Evolutionary conservation across 257 asterid species (phyloP), one percentile per base, ranked within the genome.

Genomic region (Haberlea rhodopensis): DNA sequence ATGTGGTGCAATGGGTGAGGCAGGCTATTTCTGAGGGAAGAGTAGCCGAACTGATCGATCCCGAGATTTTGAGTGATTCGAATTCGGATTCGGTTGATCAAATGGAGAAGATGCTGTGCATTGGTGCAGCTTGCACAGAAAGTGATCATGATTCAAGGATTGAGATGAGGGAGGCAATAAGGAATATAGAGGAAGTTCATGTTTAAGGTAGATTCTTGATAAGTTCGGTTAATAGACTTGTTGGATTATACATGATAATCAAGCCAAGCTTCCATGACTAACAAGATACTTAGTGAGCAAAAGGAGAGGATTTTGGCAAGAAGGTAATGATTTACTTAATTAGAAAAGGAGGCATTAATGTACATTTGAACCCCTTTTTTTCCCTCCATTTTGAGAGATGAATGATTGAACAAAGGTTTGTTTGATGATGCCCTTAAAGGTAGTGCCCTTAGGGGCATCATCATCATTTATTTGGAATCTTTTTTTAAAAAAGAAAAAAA

Each of bases 61-160:
- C 96, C 0, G 88, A 87, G 80, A 80, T 92, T 1, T 76, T 78
- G 19, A 58, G 19, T 27, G 19, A 29, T 3, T 28, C 70, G 2
- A 15, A 11, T 11, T 9, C 65, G 4, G 34, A 57, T 5, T 78
- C 84, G 2, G 18, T 73, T 2, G 79, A 53, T 5, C 82, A 77
- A 62, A 85, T 92, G 89, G 94, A 82, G 55, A 79, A 67, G 52
- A 84, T 87, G 71, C 54, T 92, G 65, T 54, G 52, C 0, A 65
- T 87, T 8, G 99, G 85, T 54, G 89, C 81, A 18, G 73, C 73
- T 3, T 92, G 99, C 74, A 82, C 92, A 0, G 89, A 79, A 21
- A 72, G 77, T 37, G 87, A 87, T 0, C 82, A 43, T 2, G 76
- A 73, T 4, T 68, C 20, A 3, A 60, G 97, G 69, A 76, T 90